Percentiles rank a stretch among this genome's conserved stretches.
Evolutionary conservation across 2,329 filamentous ascomycete species (phyloP).

Genomic region (Fusarium sp.): DNA sequence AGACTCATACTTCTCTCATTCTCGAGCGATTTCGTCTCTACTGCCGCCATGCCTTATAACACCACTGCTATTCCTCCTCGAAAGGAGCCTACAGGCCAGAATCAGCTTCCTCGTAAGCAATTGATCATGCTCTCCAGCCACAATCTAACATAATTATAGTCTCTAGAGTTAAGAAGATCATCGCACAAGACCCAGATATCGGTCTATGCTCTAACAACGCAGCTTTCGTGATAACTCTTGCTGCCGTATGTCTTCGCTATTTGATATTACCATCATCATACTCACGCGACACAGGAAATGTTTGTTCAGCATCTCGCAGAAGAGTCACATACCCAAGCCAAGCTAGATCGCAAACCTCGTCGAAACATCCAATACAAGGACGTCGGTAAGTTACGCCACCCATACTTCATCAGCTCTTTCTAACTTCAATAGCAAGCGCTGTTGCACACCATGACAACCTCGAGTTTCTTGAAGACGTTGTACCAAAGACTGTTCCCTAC

Average conservation of each 20-base stretch:
- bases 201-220: constrained; percentile 90
- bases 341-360: constrained; percentile 89
- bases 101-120: constrained; percentile 84
- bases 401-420: not conserved
- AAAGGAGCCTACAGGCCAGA: constrained; percentile 86
- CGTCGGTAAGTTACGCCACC: constrained; percentile 69
- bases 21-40: not conserved
- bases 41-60: constrained; percentile 83
- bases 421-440: constrained; percentile 73
- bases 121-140: constrained; percentile 11
- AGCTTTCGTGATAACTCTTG: constrained; percentile 91
- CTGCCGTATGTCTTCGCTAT: constrained; percentile 71
- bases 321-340: constrained; percentile 88
- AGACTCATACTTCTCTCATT: not conserved
- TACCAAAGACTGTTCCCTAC: constrained; percentile 86
- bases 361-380: constrained; percentile 97
- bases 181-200: constrained; percentile 87
- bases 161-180: constrained; percentile 95
- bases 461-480: constrained; percentile 91
- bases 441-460: constrained; percentile 91
- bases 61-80: constrained; percentile 83
- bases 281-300: constrained; percentile 74
- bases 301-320: constrained; percentile 93
- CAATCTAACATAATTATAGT: constrained; percentile 64
- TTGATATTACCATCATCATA: not conserved